Percentiles rank a stretch among this genome's conserved stretches.
Conservation (phyloP, 441 rosid species). For the Codiaeum variegatum region DNA sequence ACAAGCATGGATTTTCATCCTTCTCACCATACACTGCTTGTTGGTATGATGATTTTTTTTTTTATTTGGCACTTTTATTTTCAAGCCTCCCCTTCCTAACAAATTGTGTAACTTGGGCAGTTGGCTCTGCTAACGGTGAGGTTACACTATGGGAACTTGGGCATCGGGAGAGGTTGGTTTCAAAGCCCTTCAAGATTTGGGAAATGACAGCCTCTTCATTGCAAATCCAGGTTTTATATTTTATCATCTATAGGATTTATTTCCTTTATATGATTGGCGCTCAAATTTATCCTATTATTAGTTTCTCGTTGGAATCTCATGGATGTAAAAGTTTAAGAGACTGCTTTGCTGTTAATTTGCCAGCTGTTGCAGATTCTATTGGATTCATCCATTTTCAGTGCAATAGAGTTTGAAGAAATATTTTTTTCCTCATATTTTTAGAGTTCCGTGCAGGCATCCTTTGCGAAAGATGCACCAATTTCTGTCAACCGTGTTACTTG, state of each 20-base stretch:
- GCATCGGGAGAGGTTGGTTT: conserved; percentile 52
- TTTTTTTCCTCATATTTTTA: conserved; percentile 18
- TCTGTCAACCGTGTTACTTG: conserved; percentile 79
- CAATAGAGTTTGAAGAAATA: conserved; percentile 17
- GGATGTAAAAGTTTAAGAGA: not conserved
- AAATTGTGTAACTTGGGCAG: conserved; percentile 43
- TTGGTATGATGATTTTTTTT: conserved; percentile 44
- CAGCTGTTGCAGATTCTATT: not conserved
- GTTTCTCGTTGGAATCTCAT: not conserved
- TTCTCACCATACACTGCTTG: conserved; percentile 56
- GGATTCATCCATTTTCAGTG: not conserved
- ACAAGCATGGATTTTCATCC: conserved; percentile 93
- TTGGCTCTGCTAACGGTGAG: conserved; percentile 78
- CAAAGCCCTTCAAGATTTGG: conserved; percentile 78
- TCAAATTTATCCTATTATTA: not conserved
- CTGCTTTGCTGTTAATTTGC: not conserved
- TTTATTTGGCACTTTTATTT: not conserved
- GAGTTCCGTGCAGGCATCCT: conserved; percentile 47
- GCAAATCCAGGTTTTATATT: conserved; percentile 59
- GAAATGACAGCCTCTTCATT: conserved; percentile 42
- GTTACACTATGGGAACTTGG: conserved; percentile 81
- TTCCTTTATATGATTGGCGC: not conserved
- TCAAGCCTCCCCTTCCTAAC: conserved; percentile 23
- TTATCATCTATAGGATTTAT: not conserved
- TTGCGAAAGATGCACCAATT: conserved; percentile 45